Evolutionary conservation across 2,329 filamentous ascomycete genomes (phyloP).

Genomic region (Beauveria medogensis): DNA sequence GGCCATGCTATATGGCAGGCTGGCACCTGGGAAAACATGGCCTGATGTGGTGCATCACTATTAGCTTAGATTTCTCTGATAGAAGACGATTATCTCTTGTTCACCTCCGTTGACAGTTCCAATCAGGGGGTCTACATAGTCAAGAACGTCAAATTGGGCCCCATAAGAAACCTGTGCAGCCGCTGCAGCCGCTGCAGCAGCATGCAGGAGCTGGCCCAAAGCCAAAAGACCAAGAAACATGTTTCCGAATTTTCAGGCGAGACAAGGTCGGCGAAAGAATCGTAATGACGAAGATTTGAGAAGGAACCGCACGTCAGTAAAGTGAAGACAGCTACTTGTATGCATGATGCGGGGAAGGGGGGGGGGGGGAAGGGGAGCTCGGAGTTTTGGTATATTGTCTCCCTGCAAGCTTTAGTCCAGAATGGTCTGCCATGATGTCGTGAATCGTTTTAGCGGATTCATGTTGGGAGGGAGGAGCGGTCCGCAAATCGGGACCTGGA

Average conservation of each 20-base stretch:
- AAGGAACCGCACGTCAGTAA: background rate
- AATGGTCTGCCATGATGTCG: slow-evolving; percentile 7
- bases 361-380: background rate
- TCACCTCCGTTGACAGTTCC: slow-evolving; percentile 21
- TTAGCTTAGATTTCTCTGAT: background rate
- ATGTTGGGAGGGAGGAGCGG: background rate
- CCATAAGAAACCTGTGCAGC: background rate
- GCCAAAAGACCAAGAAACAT: background rate
- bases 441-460: background rate
- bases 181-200: background rate
- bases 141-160: slow-evolving; percentile 14
- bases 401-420: background rate
- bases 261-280: background rate
- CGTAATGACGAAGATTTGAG: background rate
- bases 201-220: background rate
- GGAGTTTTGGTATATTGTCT: background rate
- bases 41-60: slow-evolving; percentile 7
- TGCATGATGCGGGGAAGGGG: background rate
- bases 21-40: slow-evolving; percentile 22
- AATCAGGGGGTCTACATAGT: slow-evolving; percentile 20
- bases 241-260: background rate
- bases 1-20: slow-evolving; percentile 23
- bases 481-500: background rate
- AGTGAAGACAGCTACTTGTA: background rate
- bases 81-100: background rate